Conservation (phyloP, 1,139 yeast genomes). For the Suhomyces wounanorum region DNA sequence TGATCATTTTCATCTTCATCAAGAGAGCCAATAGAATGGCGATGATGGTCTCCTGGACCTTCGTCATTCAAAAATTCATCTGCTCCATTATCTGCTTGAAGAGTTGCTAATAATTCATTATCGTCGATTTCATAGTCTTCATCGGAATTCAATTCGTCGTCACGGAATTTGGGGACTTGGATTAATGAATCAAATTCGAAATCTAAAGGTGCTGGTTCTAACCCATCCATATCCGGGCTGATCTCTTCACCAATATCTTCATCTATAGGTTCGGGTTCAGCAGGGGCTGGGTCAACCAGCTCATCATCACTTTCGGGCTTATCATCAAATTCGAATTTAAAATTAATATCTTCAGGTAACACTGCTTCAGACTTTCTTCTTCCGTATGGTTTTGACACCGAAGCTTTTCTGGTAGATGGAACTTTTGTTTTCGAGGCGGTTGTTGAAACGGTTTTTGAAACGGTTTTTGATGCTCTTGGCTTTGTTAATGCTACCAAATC, state of each 20-base stretch:
- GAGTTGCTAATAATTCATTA: constrained; percentile 66
- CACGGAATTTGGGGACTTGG: constrained; percentile 54
- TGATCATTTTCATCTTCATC: constrained; percentile 55
- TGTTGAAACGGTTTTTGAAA: constrained; percentile 1
- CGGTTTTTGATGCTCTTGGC: constrained; percentile 6
- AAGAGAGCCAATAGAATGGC: constrained; percentile 51
- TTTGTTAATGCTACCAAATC: constrained; percentile 15
- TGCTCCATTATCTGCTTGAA: constrained; percentile 54
- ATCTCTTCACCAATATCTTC: constrained; percentile 78
- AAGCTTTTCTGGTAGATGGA: constrained; percentile 19
- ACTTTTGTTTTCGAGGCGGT: constrained; percentile 7
- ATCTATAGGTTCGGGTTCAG: constrained; percentile 23
- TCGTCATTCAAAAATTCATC: constrained; percentile 37
- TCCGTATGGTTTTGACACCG: constrained; percentile 32
- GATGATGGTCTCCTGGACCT: constrained; percentile 13
- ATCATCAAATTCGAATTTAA: constrained; percentile 58
- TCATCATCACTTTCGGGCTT: constrained; percentile 19
- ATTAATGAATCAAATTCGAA: constrained; percentile 41
- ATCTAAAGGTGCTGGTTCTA: constrained; percentile 24
- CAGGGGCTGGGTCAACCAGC: constrained; percentile 22
- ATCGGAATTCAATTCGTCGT: constrained; percentile 60
- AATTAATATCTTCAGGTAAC: constrained; percentile 53
- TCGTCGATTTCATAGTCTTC: constrained; percentile 73
- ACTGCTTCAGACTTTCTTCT: constrained; percentile 44
- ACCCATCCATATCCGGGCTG: constrained; percentile 17